Evolutionary conservation across 83 land plant species (phyloP).

Genomic region (Picea abies): DNA sequence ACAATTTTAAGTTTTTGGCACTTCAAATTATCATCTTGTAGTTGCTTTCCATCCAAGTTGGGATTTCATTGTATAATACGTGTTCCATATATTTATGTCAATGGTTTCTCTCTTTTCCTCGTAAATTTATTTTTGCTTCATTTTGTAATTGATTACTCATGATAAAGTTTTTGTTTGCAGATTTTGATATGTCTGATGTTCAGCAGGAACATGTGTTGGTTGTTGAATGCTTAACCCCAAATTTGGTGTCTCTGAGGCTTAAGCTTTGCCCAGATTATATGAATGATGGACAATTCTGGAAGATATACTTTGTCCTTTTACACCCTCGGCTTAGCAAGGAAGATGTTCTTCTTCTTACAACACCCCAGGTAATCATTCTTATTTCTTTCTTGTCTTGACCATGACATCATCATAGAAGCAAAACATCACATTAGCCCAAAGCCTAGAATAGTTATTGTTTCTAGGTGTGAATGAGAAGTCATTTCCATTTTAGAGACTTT

Average conservation of each 20-base stretch:
- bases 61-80: too few species aligned
- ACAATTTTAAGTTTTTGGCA: too few species aligned
- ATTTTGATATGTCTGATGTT: slow-evolving; percentile 78
- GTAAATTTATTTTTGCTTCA: not conserved
- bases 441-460: slow-evolving; percentile 20
- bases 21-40: too few species aligned
- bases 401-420: slow-evolving; percentile 32
- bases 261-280: slow-evolving; percentile 33
- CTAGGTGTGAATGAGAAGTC: slow-evolving; percentile 7
- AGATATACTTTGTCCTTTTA: slow-evolving; percentile 78
- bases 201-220: slow-evolving; percentile 85
- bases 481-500: too few species aligned
- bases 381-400: not conserved
- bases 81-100: not conserved
- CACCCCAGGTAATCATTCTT: slow-evolving; percentile 64
- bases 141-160: not conserved
- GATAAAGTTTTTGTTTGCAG: slow-evolving; percentile 49
- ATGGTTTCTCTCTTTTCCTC: not conserved
- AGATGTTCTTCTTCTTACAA: slow-evolving; percentile 70
- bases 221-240: slow-evolving; percentile 64
- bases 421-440: slow-evolving; percentile 64
- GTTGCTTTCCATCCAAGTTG: too few species aligned
- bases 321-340: slow-evolving; percentile 79
- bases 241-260: slow-evolving; percentile 82
- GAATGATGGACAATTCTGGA: slow-evolving; percentile 88